Base-by-base conservation (phyloP, 164 flowering plant species). In the Tetracentron sinense region DNA sequence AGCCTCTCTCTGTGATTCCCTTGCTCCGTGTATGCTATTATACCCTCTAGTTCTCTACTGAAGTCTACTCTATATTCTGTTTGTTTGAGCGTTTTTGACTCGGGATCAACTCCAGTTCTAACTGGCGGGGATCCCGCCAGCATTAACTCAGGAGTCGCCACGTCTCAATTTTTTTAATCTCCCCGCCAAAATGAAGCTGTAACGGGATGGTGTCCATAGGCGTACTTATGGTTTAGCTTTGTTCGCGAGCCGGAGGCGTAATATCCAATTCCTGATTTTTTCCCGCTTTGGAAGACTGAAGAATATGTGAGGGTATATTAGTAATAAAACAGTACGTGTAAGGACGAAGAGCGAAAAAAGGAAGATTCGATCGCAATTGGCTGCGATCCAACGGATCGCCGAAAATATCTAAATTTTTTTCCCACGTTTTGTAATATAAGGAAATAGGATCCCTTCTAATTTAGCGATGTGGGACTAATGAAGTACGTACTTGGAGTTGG, bases 401-500 rank as follows among this genome's bases (percentile, higher is more conserved):
- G 7, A 52, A 52, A 54, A 29, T 20, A 7, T 20, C 27, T 35
- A 19, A 7, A 6, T 11, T 54, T 29, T 2, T 0, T 17, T 15
- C 0, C 2, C 20, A 27, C 15, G 0, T 26, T 8, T 10, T 17
- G 7, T 1, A 4, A 54, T 29, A 54, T 54, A 29, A 54, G 29
- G 19, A 0, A 17, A 0, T 1, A 0, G 2, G 7, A 2, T 30
- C 0, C 6, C n/a, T 28, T 1, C 3, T 11, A 27, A 16, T 1
- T 6, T 2, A 54, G n/a, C 38, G 17, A 54, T 54, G 58, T 54
- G 33, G 33, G 58, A 54, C 21, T 52, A 52, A 19, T 49, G n/a
- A 1, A n/a, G 20, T 4, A 49, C 23, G 8, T 19, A 17, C 17
- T 11, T 2, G 3, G 16, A 3, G 3, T 11, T 3, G 3, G n/a